A percentile compares a stretch with the other conserved stretches of the same genome.
Evolutionary conservation across 2,329 filamentous ascomycete genomes (phyloP).

Genomic region (Penicillium concentricum): DNA sequence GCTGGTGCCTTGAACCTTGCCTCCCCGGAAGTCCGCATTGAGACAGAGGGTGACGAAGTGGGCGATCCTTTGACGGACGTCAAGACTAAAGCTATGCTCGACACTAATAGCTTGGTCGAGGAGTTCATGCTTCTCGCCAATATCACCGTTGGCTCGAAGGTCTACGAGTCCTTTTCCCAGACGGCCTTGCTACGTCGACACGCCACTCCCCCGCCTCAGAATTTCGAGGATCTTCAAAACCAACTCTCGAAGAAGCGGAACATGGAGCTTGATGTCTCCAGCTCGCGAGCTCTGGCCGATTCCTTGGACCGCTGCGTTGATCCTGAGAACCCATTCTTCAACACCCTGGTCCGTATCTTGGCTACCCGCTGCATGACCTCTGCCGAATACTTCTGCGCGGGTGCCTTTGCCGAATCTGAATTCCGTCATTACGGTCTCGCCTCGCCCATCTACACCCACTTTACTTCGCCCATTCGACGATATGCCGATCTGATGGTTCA

Average conservation of each 20-base stretch:
- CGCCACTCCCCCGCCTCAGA: conserved; percentile 86
- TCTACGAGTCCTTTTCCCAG: conserved; percentile 89
- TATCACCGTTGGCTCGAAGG: conserved; percentile 85
- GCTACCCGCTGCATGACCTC: conserved; percentile 99
- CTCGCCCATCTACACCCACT: conserved; percentile 96
- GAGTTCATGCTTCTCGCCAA: conserved; percentile 99
- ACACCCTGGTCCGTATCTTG: conserved; percentile 95
- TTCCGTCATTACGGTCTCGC: conserved; percentile 97
- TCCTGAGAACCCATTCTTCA: conserved; percentile 85
- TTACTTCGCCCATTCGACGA: conserved; percentile 93
- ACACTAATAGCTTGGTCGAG: conserved; percentile 96
- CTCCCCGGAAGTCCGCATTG: conserved; percentile 95
- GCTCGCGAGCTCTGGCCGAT: conserved; percentile 88
- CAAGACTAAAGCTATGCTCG: conserved; percentile 89
- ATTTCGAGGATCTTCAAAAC: conserved; percentile 90
- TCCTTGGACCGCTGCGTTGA: conserved; percentile 85
- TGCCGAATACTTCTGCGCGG: conserved; percentile 96
- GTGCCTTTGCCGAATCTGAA: conserved; percentile 87
- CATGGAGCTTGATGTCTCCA: conserved; percentile 77
- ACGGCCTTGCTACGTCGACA: conserved; percentile 92
- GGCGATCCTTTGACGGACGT: conserved; percentile 89
- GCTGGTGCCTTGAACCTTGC: conserved; percentile 93
- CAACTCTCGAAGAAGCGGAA: conserved; percentile 86
- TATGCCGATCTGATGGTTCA: conserved; percentile 97
- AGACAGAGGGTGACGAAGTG: conserved; percentile 92